phyloP scores from a whole-genome alignment of 2,329 filamentous ascomycete species.

The Fusarium mexicanum region DNA sequence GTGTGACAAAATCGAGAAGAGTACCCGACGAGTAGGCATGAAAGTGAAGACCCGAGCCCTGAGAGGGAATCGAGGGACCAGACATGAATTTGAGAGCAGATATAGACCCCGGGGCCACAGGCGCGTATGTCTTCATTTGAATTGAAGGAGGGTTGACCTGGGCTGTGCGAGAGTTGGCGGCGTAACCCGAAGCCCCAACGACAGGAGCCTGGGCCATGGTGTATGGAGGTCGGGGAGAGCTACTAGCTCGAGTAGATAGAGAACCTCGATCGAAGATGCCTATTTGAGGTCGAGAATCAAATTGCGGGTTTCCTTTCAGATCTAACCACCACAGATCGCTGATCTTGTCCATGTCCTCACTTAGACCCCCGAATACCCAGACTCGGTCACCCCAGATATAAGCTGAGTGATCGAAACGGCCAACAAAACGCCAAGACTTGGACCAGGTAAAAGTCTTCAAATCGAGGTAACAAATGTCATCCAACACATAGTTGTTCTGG shows the following conservation, averaged over 20 bases:
- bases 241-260: slow-evolving; percentile 52
- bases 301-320: slow-evolving; percentile 87
- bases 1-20: slow-evolving; percentile 92
- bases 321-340: slow-evolving; percentile 98
- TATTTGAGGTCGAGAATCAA: slow-evolving; percentile 73
- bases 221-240: slow-evolving; percentile 64
- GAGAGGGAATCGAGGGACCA: slow-evolving; percentile 84
- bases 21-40: slow-evolving; percentile 94
- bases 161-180: slow-evolving; percentile 73
- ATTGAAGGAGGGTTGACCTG: slow-evolving; percentile 74
- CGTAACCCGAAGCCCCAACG: slow-evolving; percentile 70
- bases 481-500: slow-evolving; percentile 88
- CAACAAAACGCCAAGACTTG: slow-evolving; percentile 92
- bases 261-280: slow-evolving; percentile 61
- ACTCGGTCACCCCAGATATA: slow-evolving; percentile 92
- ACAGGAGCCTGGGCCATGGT: slow-evolving; percentile 59
- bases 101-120: slow-evolving; percentile 87
- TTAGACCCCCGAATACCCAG: slow-evolving; percentile 96
- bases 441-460: slow-evolving; percentile 99
- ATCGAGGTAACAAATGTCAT: slow-evolving; percentile 96
- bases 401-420: slow-evolving; percentile 92
- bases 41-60: slow-evolving; percentile 92
- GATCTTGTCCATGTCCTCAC: slow-evolving; percentile 95
- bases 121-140: slow-evolving; percentile 77
- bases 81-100: slow-evolving; percentile 87